A percentile compares a stretch with the other conserved stretches of the same genome.
phyloP scores from a whole-genome alignment of 768 basidiomycete genomes.

The Galerina marginata region DNA sequence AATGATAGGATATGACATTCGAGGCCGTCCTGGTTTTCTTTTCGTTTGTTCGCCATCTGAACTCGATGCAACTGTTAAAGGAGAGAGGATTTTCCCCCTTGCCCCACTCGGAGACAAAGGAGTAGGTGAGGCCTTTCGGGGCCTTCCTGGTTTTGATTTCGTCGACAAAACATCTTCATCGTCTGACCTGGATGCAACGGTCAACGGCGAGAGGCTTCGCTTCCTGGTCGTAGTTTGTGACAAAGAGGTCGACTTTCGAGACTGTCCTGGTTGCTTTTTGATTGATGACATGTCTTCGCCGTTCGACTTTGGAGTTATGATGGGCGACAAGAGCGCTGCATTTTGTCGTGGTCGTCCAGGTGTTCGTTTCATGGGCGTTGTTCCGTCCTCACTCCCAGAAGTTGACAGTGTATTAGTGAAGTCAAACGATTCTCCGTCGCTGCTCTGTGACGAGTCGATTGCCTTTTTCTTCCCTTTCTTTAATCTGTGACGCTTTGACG shows the following conservation, averaged over 20 bases:
- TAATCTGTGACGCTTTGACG: constrained; percentile 1
- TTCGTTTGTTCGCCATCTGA: constrained; percentile 3
- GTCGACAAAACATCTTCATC: not conserved
- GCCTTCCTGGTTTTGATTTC: constrained; percentile 11
- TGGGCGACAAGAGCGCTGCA: not conserved
- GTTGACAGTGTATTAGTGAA: constrained; percentile 21
- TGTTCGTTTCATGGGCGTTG: constrained; percentile 11
- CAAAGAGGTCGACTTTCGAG: too few relatives aligned
- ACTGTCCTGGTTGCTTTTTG: too few relatives aligned
- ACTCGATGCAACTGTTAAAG: not conserved
- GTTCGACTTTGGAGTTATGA: not conserved
- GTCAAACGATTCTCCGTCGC: constrained; percentile 24
- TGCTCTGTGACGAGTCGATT: constrained; percentile 14
- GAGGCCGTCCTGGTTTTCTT: constrained; percentile 12
- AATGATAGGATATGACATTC: not conserved
- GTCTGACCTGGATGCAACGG: not conserved
- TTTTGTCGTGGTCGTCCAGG: constrained; percentile 18
- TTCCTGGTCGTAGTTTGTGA: not conserved
- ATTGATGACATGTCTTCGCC: too few relatives aligned
- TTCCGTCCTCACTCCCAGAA: constrained; percentile 9
- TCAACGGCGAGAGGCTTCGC: not conserved
- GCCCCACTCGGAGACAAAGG: not conserved
- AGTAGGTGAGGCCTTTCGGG: constrained; percentile 1
- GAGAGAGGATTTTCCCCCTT: too few relatives aligned
- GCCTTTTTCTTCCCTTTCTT: constrained; percentile 13